Conservation (phyloP, 345 rosid genomes). For the Rhodomyrtus tomentosa region DNA sequence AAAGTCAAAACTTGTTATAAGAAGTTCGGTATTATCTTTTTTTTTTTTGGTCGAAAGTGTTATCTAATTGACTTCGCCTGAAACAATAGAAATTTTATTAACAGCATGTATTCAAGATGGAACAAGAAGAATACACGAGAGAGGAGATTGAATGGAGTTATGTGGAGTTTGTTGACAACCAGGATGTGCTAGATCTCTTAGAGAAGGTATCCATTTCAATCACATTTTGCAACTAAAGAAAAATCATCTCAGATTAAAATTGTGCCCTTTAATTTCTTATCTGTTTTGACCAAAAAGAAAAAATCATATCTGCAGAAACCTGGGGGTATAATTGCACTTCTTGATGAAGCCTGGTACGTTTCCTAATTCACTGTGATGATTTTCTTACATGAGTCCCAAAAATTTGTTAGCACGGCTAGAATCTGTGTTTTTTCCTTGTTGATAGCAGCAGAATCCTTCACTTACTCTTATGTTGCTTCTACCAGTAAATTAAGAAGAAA, state of each 20-base stretch:
- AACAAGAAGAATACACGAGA: slow-evolving; percentile 95
- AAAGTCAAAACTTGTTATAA: not conserved
- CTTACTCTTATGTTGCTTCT: not conserved
- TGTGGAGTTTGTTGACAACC: slow-evolving; percentile 98
- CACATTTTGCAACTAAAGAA: not conserved
- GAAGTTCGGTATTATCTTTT: not conserved
- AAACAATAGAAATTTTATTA: not conserved
- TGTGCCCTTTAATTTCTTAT: not conserved
- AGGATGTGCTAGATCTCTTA: slow-evolving; percentile 93
- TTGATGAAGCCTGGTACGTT: slow-evolving; percentile 96
- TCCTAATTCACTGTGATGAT: not conserved
- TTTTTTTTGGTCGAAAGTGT: too few relatives aligned
- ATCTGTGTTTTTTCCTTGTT: not conserved
- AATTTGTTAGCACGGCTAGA: not conserved
- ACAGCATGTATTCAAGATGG: slow-evolving; percentile 99
- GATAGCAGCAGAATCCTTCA: not conserved
- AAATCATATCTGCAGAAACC: slow-evolving; percentile 50
- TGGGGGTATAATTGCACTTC: slow-evolving; percentile 94
- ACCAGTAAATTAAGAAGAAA: not conserved
- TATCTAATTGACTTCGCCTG: not conserved
- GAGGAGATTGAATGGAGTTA: slow-evolving; percentile 99
- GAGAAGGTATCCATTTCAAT: slow-evolving; percentile 45
- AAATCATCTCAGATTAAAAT: not conserved
- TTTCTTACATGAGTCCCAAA: not conserved
- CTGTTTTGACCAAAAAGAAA: not conserved